Base-by-base conservation (phyloP, 495 filamentous ascomycete species). In the Cryomyces antarcticus region DNA sequence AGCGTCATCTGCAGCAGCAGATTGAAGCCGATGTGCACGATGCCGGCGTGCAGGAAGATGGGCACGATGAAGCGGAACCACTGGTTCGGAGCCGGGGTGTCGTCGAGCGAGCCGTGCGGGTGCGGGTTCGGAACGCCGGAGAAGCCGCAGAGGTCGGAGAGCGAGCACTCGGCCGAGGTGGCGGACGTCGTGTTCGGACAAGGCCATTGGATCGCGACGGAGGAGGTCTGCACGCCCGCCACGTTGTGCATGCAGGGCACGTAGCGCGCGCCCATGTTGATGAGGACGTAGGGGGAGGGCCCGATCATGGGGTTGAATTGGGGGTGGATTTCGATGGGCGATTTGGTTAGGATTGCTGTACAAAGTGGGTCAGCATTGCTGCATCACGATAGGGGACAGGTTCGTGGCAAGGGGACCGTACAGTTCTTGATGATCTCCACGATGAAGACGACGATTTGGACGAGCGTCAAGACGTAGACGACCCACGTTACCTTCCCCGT, bases 1-100 rank as follows among this genome's bases (percentile, higher is more conserved):
- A 95, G 71, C 3, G 77, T 81, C 48, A 93, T 59, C 55, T 97
- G 89, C 6, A 93, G 71, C 4, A 95, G 66, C 64, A 96, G 68
- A 57, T 97, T 97, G 70, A 95, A 95, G 9, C 71, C 78, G 46
- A 97, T 93, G 61, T 97, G 89, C 48, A 97, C 73, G 36, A 97
- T 61, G 5, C 89, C 89, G 28, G 81, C 83, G 53, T 97, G 89
- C 46, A 95, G 59, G 65, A 97, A 97, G 44, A 97, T 96, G 38
- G 89, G 89, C 12, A 77, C 62, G 56, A 97, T 94, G 62, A 97
- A 95, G 41, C 89, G 77, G 56, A 73, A 97, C 89, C 89, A 96
- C 57, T 97, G 89, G 52, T 95, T 77, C 11, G 89, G 89, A 42
- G 71, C 70, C 4, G 61, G 66, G 5, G 50, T 55, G 38, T 70